phyloP scores from a whole-genome alignment of 176 grass and related monocot genomes.

The Oryza coarctata region DNA sequence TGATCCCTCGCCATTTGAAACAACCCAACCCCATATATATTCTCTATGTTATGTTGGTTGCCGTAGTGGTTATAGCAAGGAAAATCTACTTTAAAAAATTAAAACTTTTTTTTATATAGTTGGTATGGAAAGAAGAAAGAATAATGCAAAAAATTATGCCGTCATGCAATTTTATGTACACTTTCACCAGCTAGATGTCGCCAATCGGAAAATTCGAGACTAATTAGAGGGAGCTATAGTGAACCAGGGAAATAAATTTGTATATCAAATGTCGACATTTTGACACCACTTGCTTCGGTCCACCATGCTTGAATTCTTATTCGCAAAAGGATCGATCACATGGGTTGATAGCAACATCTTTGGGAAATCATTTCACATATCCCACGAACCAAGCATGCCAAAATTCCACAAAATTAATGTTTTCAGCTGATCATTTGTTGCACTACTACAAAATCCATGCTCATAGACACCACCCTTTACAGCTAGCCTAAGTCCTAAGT shows the following conservation, averaged over 20 bases:
- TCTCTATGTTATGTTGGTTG: slow-evolving; percentile 5
- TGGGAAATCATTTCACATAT: slow-evolving; percentile 6
- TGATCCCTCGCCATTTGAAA: slow-evolving; percentile 51
- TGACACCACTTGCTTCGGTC: slow-evolving; percentile 15
- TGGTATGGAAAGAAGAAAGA: background rate
- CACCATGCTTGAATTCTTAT: slow-evolving; percentile 36
- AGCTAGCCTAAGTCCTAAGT: no score
- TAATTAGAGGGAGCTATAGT: background rate
- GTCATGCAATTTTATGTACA: background rate
- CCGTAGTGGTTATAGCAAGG: slow-evolving; percentile 8
- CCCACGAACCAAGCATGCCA: slow-evolving; percentile 16
- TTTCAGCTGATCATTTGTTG: slow-evolving; percentile 25
- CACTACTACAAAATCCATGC: no score
- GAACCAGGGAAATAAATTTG: background rate
- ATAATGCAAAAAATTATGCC: background rate
- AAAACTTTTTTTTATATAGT: background rate
- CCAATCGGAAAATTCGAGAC: background rate
- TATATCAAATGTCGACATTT: slow-evolving; percentile 36
- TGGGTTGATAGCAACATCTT: slow-evolving; percentile 35
- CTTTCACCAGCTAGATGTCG: background rate
- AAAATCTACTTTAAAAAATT: background rate
- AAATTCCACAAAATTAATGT: slow-evolving; percentile 1
- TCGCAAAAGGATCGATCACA: slow-evolving; percentile 35
- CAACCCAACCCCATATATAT: slow-evolving; percentile 45
- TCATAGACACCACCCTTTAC: no score